phyloP scores from a whole-genome alignment of 2,329 filamentous ascomycete genomes.

The Aspergillus pseudoterreus region DNA sequence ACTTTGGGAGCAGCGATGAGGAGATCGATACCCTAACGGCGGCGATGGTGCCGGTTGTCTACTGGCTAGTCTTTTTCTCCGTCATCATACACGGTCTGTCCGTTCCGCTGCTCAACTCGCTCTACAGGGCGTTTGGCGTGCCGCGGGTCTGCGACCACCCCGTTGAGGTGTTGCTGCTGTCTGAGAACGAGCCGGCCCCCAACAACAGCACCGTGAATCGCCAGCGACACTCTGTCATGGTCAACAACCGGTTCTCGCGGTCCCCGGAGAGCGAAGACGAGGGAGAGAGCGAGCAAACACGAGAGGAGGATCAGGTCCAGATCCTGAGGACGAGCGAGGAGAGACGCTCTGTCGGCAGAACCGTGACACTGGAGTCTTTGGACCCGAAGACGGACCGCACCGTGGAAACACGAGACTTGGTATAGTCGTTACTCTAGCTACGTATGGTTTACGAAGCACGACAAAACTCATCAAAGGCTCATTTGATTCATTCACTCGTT shows the following conservation, averaged over 20 bases:
- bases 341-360: neutral
- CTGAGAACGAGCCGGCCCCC: slow-evolving; percentile 32
- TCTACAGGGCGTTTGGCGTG: slow-evolving; percentile 31
- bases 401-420: slow-evolving; percentile 8
- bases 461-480: slow-evolving; percentile 5
- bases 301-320: slow-evolving; percentile 5
- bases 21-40: slow-evolving; percentile 40
- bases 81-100: slow-evolving; percentile 39
- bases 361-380: neutral
- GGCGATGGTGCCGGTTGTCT: slow-evolving; percentile 42
- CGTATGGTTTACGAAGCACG: neutral
- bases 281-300: slow-evolving; percentile 6
- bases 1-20: slow-evolving; percentile 34
- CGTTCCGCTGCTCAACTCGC: slow-evolving; percentile 30
- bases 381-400: neutral
- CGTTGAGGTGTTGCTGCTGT: slow-evolving; percentile 30
- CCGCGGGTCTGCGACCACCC: slow-evolving; percentile 30
- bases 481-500: slow-evolving; percentile 5
- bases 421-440: slow-evolving; percentile 6
- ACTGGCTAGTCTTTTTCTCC: slow-evolving; percentile 44
- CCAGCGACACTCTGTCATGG: slow-evolving; percentile 25
- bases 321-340: slow-evolving; percentile 14
- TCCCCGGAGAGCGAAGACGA: slow-evolving; percentile 4
- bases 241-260: slow-evolving; percentile 35
- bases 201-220: slow-evolving; percentile 30